Conservation (phyloP, 108 stramenopile species). For the Skeletonema tropicum region DNA sequence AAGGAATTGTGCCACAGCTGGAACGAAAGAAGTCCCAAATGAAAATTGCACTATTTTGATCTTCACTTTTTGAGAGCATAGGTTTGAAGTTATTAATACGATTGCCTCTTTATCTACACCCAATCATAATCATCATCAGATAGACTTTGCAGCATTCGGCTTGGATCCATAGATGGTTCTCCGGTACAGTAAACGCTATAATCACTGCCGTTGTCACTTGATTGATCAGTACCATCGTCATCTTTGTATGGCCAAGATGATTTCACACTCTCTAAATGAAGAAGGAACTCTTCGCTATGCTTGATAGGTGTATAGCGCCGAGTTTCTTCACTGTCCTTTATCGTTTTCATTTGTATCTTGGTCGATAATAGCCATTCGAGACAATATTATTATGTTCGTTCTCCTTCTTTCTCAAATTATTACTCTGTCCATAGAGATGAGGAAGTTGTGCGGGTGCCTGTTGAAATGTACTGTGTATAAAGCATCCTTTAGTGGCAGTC, state of each 20-base stretch:
- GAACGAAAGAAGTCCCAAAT: slow-evolving; percentile 54
- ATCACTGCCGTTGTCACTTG: slow-evolving; percentile 1
- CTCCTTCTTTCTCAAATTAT: background rate
- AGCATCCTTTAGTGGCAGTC: background rate
- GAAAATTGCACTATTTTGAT: slow-evolving; percentile 69
- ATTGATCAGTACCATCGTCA: background rate
- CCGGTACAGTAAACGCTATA: slow-evolving; percentile 31
- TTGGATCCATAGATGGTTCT: slow-evolving; percentile 42
- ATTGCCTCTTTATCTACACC: slow-evolving; percentile 11
- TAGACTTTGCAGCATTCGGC: slow-evolving; percentile 30
- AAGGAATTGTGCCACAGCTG: slow-evolving; percentile 61
- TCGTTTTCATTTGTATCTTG: slow-evolving; percentile 1
- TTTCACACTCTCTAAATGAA: slow-evolving; percentile 29
- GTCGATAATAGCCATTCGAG: background rate
- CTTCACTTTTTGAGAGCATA: background rate
- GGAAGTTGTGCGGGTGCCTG: background rate
- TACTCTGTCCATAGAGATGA: background rate
- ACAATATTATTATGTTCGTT: background rate
- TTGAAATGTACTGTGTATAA: background rate
- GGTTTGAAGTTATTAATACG: background rate
- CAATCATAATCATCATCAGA: slow-evolving; percentile 44
- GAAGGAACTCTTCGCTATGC: slow-evolving; percentile 34
- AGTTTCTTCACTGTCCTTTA: slow-evolving; percentile 3
- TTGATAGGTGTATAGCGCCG: slow-evolving; percentile 16
- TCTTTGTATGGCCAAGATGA: slow-evolving; percentile 27